phyloP scores from a whole-genome alignment of 331 rosid genomes.

The Stylosanthes scabra region DNA sequence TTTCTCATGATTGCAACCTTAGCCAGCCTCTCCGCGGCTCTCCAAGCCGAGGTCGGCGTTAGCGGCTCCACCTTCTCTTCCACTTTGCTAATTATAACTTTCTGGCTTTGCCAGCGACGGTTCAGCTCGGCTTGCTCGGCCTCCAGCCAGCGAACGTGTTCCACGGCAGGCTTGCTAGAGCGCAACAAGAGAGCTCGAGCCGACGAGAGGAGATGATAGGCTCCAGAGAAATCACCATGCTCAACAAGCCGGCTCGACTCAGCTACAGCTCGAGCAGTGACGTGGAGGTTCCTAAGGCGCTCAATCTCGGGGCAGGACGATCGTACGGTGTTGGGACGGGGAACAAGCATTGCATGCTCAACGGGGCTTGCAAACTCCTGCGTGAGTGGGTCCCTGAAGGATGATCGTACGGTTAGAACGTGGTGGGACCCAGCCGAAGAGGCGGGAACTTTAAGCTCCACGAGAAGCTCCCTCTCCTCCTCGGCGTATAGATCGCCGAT shows the following conservation, averaged over 20 bases:
- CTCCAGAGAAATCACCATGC: slow-evolving; percentile 60
- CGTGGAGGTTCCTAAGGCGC: slow-evolving; percentile 74
- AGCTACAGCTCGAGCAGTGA: slow-evolving; percentile 76
- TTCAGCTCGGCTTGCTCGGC: slow-evolving; percentile 69
- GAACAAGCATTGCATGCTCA: slow-evolving; percentile 63
- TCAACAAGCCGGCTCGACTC: slow-evolving; percentile 71
- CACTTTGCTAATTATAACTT: slow-evolving; percentile 18
- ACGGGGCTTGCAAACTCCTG: slow-evolving; percentile 54
- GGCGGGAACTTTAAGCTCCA: slow-evolving; percentile 77
- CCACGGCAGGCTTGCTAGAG: slow-evolving; percentile 59
- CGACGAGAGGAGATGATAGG: slow-evolving; percentile 69
- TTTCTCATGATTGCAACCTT: slow-evolving; percentile 95
- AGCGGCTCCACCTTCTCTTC: slow-evolving; percentile 83
- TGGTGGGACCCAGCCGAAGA: slow-evolving; percentile 64
- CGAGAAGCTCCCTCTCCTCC: slow-evolving; percentile 71
- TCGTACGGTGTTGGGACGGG: slow-evolving; percentile 75
- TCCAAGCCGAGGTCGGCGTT: slow-evolving; percentile 97
- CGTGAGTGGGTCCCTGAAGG: slow-evolving; percentile 62
- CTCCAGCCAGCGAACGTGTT: slow-evolving; percentile 66
- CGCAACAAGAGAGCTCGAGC: slow-evolving; percentile 75
- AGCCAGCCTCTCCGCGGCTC: slow-evolving; percentile 93
- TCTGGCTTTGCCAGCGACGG: slow-evolving; percentile 50
- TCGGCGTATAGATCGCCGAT: slow-evolving; percentile 73
- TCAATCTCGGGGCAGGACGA: slow-evolving; percentile 52
- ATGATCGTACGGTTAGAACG: slow-evolving; percentile 67